These are phyloP conservation scores for Abrus precatorius DNA, from an alignment of 306 rosid species.

Conservation along the genomic window DNA sequence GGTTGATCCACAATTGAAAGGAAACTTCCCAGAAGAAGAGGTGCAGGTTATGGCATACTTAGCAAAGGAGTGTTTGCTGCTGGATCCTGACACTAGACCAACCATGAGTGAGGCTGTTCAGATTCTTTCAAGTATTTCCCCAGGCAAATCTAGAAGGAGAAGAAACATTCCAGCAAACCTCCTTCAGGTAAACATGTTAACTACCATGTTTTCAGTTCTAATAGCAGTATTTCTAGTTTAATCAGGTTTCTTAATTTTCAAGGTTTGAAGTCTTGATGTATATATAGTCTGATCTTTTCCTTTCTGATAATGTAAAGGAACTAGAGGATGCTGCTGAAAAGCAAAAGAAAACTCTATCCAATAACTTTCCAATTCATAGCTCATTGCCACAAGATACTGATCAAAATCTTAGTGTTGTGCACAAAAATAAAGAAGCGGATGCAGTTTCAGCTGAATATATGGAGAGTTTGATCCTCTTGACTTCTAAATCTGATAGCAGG, in stretches of 20 bases:
- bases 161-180: slow-evolving; percentile 63
- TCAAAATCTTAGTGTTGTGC: slow-evolving; percentile 44
- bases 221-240: slow-evolving; percentile 17
- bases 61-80: slow-evolving; percentile 90
- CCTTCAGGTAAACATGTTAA: slow-evolving; percentile 65
- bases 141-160: slow-evolving; percentile 81
- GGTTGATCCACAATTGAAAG: slow-evolving; percentile 78
- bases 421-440: slow-evolving; percentile 48
- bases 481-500: slow-evolving; percentile 61
- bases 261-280: slow-evolving; percentile 4
- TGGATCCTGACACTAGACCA: slow-evolving; percentile 93
- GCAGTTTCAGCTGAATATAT: slow-evolving; percentile 60
- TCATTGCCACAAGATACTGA: slow-evolving; percentile 58
- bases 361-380: slow-evolving; percentile 48
- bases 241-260: slow-evolving; percentile 10
- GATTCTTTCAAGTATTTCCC: slow-evolving; percentile 85
- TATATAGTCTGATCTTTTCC: slow-evolving; percentile 40
- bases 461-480: slow-evolving; percentile 65
- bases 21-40: slow-evolving; percentile 84
- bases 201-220: slow-evolving; percentile 33
- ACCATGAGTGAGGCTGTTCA: slow-evolving; percentile 99
- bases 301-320: slow-evolving; percentile 53
- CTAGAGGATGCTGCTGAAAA: slow-evolving; percentile 53
- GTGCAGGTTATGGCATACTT: slow-evolving; percentile 94
- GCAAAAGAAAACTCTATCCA: slow-evolving; percentile 54